A percentile compares a stretch with the other conserved stretches of the same genome.
phyloP scores from a whole-genome alignment of 495 filamentous ascomycete species.

The Monascus purpureus region DNA sequence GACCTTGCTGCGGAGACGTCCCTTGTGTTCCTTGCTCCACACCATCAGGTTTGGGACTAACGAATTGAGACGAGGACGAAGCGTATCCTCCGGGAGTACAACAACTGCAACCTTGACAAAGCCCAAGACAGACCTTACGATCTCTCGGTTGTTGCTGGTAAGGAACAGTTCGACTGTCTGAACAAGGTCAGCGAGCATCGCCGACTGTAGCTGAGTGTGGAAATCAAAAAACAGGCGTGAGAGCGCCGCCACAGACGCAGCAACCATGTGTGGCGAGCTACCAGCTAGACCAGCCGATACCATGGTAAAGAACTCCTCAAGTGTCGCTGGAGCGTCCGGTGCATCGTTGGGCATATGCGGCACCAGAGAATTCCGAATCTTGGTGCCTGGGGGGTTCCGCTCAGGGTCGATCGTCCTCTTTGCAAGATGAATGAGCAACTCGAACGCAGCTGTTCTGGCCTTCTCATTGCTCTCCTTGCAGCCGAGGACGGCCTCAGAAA shows the following conservation, averaged over 20 bases:
- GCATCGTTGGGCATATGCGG: conserved; percentile 70
- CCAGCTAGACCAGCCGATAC: conserved; percentile 89
- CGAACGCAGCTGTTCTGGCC: conserved; percentile 76
- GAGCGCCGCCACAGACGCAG: conserved; percentile 81
- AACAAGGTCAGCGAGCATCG: conserved; percentile 62
- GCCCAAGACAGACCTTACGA: conserved; percentile 80
- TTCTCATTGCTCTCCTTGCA: conserved; percentile 96
- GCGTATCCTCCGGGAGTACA: conserved; percentile 58
- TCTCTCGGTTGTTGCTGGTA: conserved; percentile 87
- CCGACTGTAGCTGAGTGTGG: conserved; percentile 39
- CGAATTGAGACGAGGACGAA: conserved; percentile 55
- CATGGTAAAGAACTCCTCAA: conserved; percentile 98
- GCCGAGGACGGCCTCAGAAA: conserved; percentile 86
- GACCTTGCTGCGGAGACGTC: conserved; percentile 86
- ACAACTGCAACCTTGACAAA: conserved; percentile 95
- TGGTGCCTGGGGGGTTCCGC: conserved; percentile 45
- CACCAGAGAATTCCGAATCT: conserved; percentile 71
- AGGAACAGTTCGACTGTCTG: conserved; percentile 90
- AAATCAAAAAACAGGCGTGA: conserved; percentile 88
- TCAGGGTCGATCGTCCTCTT: conserved; percentile 51
- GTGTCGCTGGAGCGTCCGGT: conserved; percentile 56
- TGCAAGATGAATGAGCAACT: conserved; percentile 79
- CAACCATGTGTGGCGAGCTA: conserved; percentile 86
- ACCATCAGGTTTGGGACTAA: conserved; percentile 82
- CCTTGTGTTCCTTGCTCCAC: conserved; percentile 97